phyloP scores from a whole-genome alignment of 2,329 filamentous ascomycete genomes.

The Exserohilum rostratum region DNA sequence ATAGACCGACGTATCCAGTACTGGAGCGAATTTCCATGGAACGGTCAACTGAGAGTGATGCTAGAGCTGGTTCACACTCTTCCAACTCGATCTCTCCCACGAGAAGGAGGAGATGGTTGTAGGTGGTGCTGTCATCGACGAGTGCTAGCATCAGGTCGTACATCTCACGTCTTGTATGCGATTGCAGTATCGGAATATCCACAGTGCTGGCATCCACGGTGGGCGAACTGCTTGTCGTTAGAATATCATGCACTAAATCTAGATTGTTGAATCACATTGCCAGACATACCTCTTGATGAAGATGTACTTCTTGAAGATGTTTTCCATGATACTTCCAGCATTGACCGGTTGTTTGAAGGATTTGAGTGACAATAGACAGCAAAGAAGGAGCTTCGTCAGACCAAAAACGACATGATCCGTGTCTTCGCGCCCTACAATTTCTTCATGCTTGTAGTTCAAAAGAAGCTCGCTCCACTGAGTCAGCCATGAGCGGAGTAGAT shows the following conservation, averaged over 20 bases:
- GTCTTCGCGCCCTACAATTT: slow-evolving; percentile 45
- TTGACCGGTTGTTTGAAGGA: slow-evolving; percentile 49
- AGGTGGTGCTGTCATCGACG: slow-evolving; percentile 40
- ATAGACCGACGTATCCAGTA: slow-evolving; percentile 86
- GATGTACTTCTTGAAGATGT: slow-evolving; percentile 46
- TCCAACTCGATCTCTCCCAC: slow-evolving; percentile 25
- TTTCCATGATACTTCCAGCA: slow-evolving; percentile 33
- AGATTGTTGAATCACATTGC: background rate
- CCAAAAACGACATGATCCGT: slow-evolving; percentile 46
- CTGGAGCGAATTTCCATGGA: slow-evolving; percentile 71
- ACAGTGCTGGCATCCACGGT: slow-evolving; percentile 17
- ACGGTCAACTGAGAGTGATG: slow-evolving; percentile 63
- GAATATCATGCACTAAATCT: background rate
- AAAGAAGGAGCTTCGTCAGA: slow-evolving; percentile 50
- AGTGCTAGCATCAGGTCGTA: slow-evolving; percentile 46
- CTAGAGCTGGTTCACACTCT: slow-evolving; percentile 63
- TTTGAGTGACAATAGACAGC: slow-evolving; percentile 47
- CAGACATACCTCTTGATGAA: slow-evolving; percentile 35
- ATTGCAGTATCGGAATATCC: slow-evolving; percentile 44
- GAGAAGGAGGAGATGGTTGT: slow-evolving; percentile 38
- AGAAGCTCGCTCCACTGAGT: slow-evolving; percentile 42
- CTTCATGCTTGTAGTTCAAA: slow-evolving; percentile 41
- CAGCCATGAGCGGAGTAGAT: slow-evolving; percentile 36
- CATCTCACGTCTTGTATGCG: slow-evolving; percentile 43
- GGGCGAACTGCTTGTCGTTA: slow-evolving; percentile 9